phyloP scores from a whole-genome alignment of 225 moss, liverwort and hornwort genomes.

The Anthoceros angustus region DNA sequence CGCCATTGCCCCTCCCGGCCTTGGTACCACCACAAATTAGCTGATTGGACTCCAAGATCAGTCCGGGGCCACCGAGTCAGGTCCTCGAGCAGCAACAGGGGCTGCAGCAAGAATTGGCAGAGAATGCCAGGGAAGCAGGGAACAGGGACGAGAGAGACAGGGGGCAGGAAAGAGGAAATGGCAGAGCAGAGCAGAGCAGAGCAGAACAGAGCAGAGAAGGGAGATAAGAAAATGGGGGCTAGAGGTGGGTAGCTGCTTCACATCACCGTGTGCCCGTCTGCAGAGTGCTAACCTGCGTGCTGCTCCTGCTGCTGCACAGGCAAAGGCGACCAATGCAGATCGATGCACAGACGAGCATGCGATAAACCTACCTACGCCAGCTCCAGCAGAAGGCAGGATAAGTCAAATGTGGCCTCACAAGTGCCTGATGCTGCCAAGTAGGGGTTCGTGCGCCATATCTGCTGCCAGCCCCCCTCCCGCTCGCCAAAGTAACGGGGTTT shows the following conservation, averaged over 20 bases:
- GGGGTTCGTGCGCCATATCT: conserved; percentile 6
- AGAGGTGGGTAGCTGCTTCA: no score
- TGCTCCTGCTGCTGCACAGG: neutral
- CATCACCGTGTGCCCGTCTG: no score
- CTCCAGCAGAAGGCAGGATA: neutral
- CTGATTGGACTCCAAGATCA: no score
- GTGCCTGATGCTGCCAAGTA: neutral
- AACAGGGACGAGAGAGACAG: neutral
- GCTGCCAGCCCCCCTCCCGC: neutral
- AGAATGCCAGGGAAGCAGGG: neutral
- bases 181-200: no score
- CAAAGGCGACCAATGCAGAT: neutral
- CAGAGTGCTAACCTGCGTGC: no score
- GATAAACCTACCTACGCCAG: neutral
- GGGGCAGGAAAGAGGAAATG: neutral
- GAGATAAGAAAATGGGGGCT: no score
- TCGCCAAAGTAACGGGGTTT: neutral
- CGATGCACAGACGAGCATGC: neutral
- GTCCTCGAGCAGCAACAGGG: no score
- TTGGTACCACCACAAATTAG: no score
- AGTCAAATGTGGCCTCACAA: conserved; percentile 4
- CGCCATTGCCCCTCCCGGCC: conserved; percentile 16
- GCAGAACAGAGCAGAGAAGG: no score
- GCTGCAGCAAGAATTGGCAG: neutral
- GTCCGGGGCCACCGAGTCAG: no score